Evolutionary conservation across 148 eudicot species (phyloP), one percentile per base, ranked within the genome.

Genomic region (Heliamphora exappendiculata): DNA sequence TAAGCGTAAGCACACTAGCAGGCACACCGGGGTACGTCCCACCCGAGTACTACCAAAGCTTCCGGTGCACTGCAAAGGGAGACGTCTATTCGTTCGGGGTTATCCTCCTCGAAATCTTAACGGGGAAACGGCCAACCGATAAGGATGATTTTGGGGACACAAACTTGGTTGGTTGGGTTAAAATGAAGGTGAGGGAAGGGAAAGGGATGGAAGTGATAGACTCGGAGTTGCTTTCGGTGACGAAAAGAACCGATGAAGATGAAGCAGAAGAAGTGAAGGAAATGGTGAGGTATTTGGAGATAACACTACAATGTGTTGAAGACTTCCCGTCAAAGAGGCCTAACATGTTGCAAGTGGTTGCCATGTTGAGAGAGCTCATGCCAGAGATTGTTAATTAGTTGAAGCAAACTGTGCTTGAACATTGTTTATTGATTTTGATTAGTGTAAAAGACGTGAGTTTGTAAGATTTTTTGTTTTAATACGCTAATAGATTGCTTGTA

Each of bases 11-110:
- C 85, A 89, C 98, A 20, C 82, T 95, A 16, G 98, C 98, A 0
- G 98, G 98, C 7, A 95, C 98, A 7, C 98, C 98, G 1, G 98
- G 98, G 5, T 95, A 95, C 39, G 98, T 95, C 1, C 98, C 98
- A 1, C 98, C 98, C 0, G 98, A 95, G 88, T 95, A 92, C 83
- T 95, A 95, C 67, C 98, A 95, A 72, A 95, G 98, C 84, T 95
- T 95, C 73, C 62, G 98, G 44, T 95, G 98, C 90, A 92, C 97
- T 4, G 86, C 97, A 51, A 95, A 89, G 78, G 98, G 98, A 1
- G 98, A 95, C 42, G 98, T 95, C 10, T 95, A 95, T 74, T 91
- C 96, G 2, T 88, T 92, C 1, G 98, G 98, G 10, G 98, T 95
- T 19, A 88, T 95, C 24, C 78, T 95, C 3, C 69, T 95, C 74